phyloP scores from a whole-genome alignment of 257 asterid species.

The Solanum chaucha region DNA sequence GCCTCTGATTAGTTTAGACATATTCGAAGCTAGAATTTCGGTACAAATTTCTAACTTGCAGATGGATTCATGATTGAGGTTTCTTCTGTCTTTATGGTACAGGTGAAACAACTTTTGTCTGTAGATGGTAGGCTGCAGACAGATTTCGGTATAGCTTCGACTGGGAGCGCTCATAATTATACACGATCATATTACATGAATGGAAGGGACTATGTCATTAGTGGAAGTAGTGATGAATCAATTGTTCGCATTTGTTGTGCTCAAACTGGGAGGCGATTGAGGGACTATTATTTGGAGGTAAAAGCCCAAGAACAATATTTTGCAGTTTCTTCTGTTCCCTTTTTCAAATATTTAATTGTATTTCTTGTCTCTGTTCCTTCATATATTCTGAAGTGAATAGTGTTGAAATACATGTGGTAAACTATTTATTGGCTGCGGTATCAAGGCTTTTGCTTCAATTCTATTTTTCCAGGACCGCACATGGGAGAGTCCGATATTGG shows the following conservation, averaged over 20 bases:
- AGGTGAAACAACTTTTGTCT: constrained; percentile 71
- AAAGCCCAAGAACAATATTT: not conserved
- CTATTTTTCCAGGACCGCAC: constrained; percentile 26
- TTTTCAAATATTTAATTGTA: not conserved
- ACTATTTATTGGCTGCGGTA: not conserved
- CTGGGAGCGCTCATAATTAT: constrained; percentile 63
- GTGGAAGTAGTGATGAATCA: constrained; percentile 72
- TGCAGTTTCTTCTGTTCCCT: not conserved
- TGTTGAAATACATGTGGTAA: not conserved
- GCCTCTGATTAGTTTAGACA: not conserved
- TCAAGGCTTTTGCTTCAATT: not conserved
- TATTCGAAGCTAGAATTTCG: not conserved
- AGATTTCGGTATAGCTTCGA: constrained; percentile 57
- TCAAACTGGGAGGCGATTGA: constrained; percentile 65
- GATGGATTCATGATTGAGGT: not conserved
- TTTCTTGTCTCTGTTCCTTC: not conserved
- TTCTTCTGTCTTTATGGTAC: not conserved
- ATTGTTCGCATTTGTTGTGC: constrained; percentile 58
- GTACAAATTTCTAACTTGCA: not conserved
- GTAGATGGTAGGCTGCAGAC: constrained; percentile 67
- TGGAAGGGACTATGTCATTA: constrained; percentile 65
- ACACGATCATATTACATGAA: constrained; percentile 86
- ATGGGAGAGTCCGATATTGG: constrained; percentile 37
- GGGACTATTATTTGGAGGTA: constrained; percentile 58
- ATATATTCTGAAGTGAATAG: not conserved